These are phyloP conservation scores for Quercus wislizeni DNA, from an alignment of 306 rosid genomes.

Conservation along the genomic window DNA sequence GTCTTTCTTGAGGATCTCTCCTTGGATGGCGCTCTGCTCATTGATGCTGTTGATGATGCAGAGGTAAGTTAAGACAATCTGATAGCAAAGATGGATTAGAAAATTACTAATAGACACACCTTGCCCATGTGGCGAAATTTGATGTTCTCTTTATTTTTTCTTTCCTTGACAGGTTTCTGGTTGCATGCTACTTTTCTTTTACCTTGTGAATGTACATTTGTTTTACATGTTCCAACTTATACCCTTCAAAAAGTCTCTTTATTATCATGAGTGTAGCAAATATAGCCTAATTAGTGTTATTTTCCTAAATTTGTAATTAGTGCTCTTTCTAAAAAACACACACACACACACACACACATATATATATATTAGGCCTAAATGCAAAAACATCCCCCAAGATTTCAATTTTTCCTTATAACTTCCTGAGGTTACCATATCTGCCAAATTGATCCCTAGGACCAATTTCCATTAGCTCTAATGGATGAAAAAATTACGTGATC, in stretches of 20 bases:
- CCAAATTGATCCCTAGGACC: too few species aligned
- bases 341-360: too few species aligned
- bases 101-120: neutral
- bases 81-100: neutral
- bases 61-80: conserved; percentile 51
- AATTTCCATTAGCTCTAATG: too few species aligned
- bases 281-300: neutral
- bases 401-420: too few species aligned
- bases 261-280: neutral
- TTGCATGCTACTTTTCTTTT: neutral
- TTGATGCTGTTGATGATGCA: conserved; percentile 58
- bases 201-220: neutral
- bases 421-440: too few species aligned
- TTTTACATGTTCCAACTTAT: neutral
- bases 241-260: neutral
- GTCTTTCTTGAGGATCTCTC: conserved; percentile 59
- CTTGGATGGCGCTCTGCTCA: conserved; percentile 79
- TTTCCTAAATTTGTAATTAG: neutral
- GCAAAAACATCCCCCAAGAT: too few species aligned
- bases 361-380: too few species aligned
- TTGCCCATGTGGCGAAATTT: neutral
- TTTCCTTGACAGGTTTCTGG: neutral
- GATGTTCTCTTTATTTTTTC: neutral
- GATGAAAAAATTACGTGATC: too few species aligned
- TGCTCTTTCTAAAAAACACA: neutral